Evolutionary conservation across 371 early-diverging fungal species (phyloP).

Genomic region (Paraphysoderma sedebokerense): DNA sequence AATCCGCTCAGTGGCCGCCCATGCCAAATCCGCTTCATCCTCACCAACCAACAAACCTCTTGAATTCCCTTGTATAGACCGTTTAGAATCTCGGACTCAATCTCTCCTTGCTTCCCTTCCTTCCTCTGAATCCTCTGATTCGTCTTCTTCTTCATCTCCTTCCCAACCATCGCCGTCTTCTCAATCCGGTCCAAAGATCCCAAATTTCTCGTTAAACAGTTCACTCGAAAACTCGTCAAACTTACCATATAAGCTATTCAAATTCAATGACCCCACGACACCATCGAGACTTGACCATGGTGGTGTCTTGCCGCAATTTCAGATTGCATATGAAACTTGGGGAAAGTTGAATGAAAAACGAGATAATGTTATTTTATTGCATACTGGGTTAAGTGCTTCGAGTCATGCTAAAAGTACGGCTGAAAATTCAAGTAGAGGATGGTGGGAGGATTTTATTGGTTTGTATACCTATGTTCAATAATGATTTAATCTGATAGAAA

Average conservation of each 20-base stretch:
- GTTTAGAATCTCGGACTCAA: slow-evolving; percentile 1
- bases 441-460: slow-evolving; percentile 96
- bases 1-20: too few species aligned
- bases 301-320: slow-evolving; percentile 52
- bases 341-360: slow-evolving; percentile 45
- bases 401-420: slow-evolving; percentile 19
- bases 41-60: too few species aligned
- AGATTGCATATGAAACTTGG: slow-evolving; percentile 77
- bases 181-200: too few species aligned
- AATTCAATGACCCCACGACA: too few species aligned
- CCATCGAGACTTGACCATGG: slow-evolving; percentile 67
- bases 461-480: slow-evolving; percentile 4
- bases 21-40: too few species aligned
- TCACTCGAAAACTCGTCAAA: too few species aligned
- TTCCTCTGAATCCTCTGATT: neutral
- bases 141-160: slow-evolving; percentile 1
- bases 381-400: slow-evolving; percentile 44
- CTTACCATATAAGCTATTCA: too few species aligned
- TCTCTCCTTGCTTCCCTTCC: slow-evolving; percentile 1
- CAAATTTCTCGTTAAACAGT: too few species aligned
- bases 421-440: slow-evolving; percentile 41
- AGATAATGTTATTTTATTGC: slow-evolving; percentile 60
- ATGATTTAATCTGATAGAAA: neutral
- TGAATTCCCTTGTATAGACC: neutral
- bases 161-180: too few species aligned